Percentiles rank a stretch among this genome's conserved stretches.
These are phyloP conservation scores for Trichosanthes truncata DNA, from an alignment of 306 rosid species.

Conservation along the genomic window DNA sequence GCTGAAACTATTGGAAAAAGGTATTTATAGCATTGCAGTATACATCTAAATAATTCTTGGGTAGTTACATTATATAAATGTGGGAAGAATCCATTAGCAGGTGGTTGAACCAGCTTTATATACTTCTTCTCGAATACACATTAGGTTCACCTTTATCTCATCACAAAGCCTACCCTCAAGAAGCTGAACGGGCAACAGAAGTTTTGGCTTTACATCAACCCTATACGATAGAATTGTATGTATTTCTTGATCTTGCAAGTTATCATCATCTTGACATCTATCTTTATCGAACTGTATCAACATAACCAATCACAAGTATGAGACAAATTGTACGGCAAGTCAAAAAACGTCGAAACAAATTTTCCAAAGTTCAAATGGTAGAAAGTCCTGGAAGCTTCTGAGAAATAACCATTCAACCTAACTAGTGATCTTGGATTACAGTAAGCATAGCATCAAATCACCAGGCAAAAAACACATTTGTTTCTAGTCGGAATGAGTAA, in stretches of 20 bases:
- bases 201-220: slow-evolving; percentile 84
- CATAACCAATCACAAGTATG: slow-evolving; percentile 3
- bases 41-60: not conserved
- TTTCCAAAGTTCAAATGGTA: not conserved
- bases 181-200: slow-evolving; percentile 63
- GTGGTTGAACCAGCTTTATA: slow-evolving; percentile 17
- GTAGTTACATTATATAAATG: not conserved
- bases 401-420: not conserved
- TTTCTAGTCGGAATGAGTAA: too few relatives aligned
- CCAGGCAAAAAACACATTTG: not conserved
- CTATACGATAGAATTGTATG: slow-evolving; percentile 42
- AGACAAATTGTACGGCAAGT: not conserved
- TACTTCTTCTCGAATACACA: slow-evolving; percentile 51
- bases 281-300: slow-evolving; percentile 30
- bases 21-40: too few relatives aligned
- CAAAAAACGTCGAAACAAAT: not conserved
- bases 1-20: too few relatives aligned
- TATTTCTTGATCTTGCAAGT: slow-evolving; percentile 13
- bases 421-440: not conserved
- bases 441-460: not conserved
- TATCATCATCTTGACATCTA: slow-evolving; percentile 17
- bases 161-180: slow-evolving; percentile 70
- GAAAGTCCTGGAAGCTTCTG: not conserved
- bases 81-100: not conserved
- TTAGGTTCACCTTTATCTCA: slow-evolving; percentile 67